Base-by-base conservation (phyloP, 2,329 filamentous ascomycete species). In the Beauveria pseudobassiana region DNA sequence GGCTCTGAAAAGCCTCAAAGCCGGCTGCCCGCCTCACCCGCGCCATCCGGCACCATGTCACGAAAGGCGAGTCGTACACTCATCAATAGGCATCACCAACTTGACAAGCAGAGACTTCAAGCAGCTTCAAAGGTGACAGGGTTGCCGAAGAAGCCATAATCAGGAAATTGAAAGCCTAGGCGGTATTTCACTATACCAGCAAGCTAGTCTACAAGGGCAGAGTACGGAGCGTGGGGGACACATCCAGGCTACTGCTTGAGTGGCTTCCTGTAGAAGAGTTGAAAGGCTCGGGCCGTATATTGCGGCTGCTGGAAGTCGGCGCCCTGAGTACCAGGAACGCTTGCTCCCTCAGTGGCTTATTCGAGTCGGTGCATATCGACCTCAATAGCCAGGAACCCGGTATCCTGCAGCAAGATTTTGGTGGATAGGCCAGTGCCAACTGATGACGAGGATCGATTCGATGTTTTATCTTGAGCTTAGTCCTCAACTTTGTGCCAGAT, bases 401-500 rank as follows among this genome's bases (percentile, higher is more conserved):
- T 0, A 99, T 99, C 66, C 72, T 87, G 62, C 86, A 96, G 73
- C 91, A 97, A 71, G 91, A 99, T 73, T 98, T 99, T 70, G 96
- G 96, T 99, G 93, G 77, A 91, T 67, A 82, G 92, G 28, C 90
- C 92, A 0, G 74, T 93, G 3, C 93, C 93, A 0, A 72, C 71
- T 5, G 73, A 80, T 24, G 77, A 82, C 6, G 73, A 77, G 0
- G 86, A 92, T 46, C 79, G 78, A 24, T 98, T 98, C 71, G 91
- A 99, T 71, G 84, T 98, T 57, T 88, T 99, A 69, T 96, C 92
- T 55, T 99, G 26, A 96, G 92, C 9, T 78, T 99, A 59, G 95
- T 99, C 5, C 80, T 99, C 65, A 99, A 99, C 74, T 99, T 92
- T 70, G 93, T 98, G 3, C 90, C 93, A 0, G 87, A 93, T 67